phyloP scores from a whole-genome alignment of 371 early-diverging fungal genomes.

The Hamiltosporidium magnivora region DNA sequence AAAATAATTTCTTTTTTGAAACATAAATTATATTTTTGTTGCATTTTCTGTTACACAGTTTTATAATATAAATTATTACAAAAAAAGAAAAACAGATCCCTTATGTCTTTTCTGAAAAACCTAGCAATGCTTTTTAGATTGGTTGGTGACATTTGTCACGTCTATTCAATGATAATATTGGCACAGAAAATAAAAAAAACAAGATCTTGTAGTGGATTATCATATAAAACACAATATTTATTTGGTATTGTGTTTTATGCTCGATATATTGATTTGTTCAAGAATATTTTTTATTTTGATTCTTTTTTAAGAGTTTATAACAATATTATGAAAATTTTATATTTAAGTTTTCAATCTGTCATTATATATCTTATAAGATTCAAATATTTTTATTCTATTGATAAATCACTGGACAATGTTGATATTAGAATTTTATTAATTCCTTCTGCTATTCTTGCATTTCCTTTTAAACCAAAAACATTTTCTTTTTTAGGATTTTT shows the following conservation, averaged over 20 bases:
- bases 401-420: conserved; percentile 73
- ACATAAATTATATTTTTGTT: too few relatives aligned
- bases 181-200: conserved; percentile 49
- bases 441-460: conserved; percentile 56
- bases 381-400: conserved; percentile 75
- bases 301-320: conserved; percentile 66
- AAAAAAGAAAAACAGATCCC: too few relatives aligned
- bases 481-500: conserved; percentile 45
- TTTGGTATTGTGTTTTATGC: conserved; percentile 76
- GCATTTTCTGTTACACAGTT: too few relatives aligned
- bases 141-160: conserved; percentile 31
- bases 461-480: conserved; percentile 53
- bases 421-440: conserved; percentile 40
- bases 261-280: conserved; percentile 83
- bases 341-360: conserved; percentile 68
- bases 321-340: conserved; percentile 79
- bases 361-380: conserved; percentile 76
- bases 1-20: too few relatives aligned
- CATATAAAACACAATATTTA: conserved; percentile 85
- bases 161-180: conserved; percentile 39
- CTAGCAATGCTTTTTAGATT: neutral
- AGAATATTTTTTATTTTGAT: conserved; percentile 53
- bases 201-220: conserved; percentile 65
- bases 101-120: too few relatives aligned
- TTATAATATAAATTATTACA: too few relatives aligned